Evolutionary conservation across 805 yeast species (phyloP).

Genomic region (Sugiyamaella smithiae): DNA sequence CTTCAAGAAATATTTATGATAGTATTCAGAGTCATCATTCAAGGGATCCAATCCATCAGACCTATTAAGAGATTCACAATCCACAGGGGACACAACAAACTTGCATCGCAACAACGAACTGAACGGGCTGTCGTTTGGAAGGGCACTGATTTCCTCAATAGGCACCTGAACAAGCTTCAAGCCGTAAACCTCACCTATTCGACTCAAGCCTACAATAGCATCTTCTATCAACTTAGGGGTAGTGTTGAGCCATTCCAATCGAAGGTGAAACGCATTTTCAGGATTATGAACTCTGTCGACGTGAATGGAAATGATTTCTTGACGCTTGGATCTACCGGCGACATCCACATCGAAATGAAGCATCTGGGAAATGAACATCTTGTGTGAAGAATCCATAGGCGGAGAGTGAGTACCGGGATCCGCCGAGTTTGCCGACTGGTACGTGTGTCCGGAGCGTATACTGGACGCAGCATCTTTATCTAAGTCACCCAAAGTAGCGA

Average conservation of each 20-base stretch:
- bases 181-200: constrained; percentile 84
- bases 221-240: constrained; percentile 85
- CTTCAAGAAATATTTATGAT: constrained; percentile 71
- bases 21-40: constrained; percentile 45
- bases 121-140: constrained; percentile 80
- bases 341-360: constrained; percentile 77
- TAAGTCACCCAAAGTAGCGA: neutral
- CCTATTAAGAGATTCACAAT: constrained; percentile 39
- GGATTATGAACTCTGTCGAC: constrained; percentile 92
- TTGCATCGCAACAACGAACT: constrained; percentile 75
- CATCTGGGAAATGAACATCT: constrained; percentile 52
- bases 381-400: constrained; percentile 3
- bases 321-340: constrained; percentile 62
- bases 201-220: constrained; percentile 68
- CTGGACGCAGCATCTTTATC: constrained; percentile 7
- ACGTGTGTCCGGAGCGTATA: constrained; percentile 11
- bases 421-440: constrained; percentile 1
- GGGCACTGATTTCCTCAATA: constrained; percentile 76
- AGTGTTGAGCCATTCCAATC: constrained; percentile 90
- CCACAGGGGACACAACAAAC: constrained; percentile 60
- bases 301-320: constrained; percentile 78
- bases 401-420: neutral
- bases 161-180: constrained; percentile 82
- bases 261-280: constrained; percentile 86
- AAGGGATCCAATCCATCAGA: constrained; percentile 50